Evolutionary conservation across 129 eudicot species (phyloP), one percentile per base, ranked within the genome.

Genomic region (Tanacetum coccineum): DNA sequence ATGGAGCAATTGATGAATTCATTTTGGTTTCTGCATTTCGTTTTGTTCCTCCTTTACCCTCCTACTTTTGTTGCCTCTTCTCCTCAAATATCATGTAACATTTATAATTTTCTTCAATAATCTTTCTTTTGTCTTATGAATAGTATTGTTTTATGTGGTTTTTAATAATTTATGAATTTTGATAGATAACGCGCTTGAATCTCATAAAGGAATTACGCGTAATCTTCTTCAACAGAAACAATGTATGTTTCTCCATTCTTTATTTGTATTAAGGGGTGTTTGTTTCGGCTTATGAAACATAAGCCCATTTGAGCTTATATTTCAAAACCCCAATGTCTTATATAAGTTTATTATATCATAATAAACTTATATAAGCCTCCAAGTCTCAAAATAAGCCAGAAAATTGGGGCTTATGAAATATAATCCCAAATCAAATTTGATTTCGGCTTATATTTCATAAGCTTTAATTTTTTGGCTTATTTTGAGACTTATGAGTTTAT

Each of bases 181-280:
- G 46, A 40, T 30, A 90, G 97, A 78, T 80, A 68, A 72, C 26
- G 79, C 67, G 22, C 59, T 83, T 64, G 81, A 74, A 60, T 68
- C 76, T 3, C 66, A 58, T 45, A 64, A 59, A 55, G 68, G 66
- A 0, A 45, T 72, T 0, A 84, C 84, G 5, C 95, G 97, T 54
- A 51, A 68, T 70, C 90, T 90, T 74, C 89, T 90, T 72, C 97
- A 87, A 52, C 81, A 79, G 36, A 80, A 74, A 84, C 62, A 73
- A 60, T 21, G 87, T 88, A 66, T 19, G 80, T 32, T 55, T 15
- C 6, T 58, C 49, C 20, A 26, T 63, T 46, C 47, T 52, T 12
- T 26, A 52, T 53, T 10, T 11, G 2, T 3, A 53, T 30, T 2
- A n/a, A n/a, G n/a, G n/a, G n/a, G n/a, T n/a, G n/a, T n/a, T n/a